A percentile compares a stretch with the other conserved stretches of the same genome.
phyloP scores from a whole-genome alignment of 1,284 basidiomycete species.

The Takashimella koratensis region DNA sequence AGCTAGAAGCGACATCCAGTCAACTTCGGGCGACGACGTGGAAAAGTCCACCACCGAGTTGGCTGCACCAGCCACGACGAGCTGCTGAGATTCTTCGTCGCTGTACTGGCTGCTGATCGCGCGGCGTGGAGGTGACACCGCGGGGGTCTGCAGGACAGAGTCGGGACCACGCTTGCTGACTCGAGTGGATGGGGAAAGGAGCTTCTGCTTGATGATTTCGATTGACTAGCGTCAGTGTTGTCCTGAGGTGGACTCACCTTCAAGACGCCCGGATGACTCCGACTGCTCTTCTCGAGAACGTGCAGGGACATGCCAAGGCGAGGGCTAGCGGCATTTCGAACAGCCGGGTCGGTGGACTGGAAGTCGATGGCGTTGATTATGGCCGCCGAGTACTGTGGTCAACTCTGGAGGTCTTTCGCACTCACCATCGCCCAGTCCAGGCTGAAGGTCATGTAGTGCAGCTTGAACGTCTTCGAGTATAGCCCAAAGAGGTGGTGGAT shows the following conservation, averaged over 20 bases:
- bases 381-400: constrained; percentile 15
- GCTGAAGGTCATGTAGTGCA: constrained; percentile 15
- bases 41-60: neutral
- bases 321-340: constrained; percentile 6
- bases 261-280: neutral
- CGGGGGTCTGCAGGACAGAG: neutral
- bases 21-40: neutral
- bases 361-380: constrained; percentile 18
- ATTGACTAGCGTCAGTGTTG: constrained; percentile 7
- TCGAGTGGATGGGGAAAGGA: neutral
- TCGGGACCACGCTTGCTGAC: neutral
- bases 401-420: neutral
- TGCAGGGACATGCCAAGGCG: constrained; percentile 10
- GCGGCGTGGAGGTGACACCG: too few species aligned
- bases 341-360: neutral
- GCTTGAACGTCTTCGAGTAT: constrained; percentile 12
- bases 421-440: constrained; percentile 13
- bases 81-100: neutral
- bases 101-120: neutral
- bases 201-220: constrained; percentile 14
- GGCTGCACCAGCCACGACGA: neutral
- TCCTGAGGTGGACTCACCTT: neutral
- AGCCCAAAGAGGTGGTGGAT: constrained; percentile 12
- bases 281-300: constrained; percentile 11
- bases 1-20: neutral